phyloP scores from a whole-genome alignment of 1,284 basidiomycete species.

The Melampsora larici-populina region DNA sequence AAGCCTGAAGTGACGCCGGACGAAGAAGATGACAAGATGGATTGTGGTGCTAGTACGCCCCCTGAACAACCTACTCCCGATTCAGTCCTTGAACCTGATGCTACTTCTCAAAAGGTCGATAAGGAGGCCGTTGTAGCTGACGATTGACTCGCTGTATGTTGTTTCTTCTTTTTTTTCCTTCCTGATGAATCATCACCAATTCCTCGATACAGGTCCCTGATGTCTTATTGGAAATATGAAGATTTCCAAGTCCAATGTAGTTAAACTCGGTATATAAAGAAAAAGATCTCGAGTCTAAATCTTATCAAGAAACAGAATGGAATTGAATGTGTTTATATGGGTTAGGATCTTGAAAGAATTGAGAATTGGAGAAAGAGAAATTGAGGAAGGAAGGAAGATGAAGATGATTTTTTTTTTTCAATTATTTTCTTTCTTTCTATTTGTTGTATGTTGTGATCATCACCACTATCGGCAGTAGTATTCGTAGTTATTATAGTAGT shows the following conservation, averaged over 20 bases:
- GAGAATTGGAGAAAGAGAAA: not conserved
- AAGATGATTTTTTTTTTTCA: not conserved
- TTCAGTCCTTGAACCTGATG: not conserved
- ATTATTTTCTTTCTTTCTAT: not conserved
- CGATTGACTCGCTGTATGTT: not conserved
- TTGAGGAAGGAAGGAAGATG: no score
- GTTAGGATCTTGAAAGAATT: not conserved
- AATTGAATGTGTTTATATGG: not conserved
- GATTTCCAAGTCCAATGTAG: not conserved
- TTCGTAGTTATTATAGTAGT: no score
- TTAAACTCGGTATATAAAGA: not conserved
- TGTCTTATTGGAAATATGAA: not conserved
- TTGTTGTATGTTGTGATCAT: constrained; percentile 7
- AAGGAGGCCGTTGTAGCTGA: not conserved
- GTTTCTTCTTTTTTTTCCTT: not conserved
- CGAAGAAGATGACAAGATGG: not conserved
- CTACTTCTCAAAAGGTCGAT: not conserved
- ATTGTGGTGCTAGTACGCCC: not conserved
- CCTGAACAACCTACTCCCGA: constrained; percentile 9
- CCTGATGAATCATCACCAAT: not conserved
- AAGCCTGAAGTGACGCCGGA: not conserved
- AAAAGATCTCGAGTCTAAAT: not conserved
- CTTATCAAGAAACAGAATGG: not conserved
- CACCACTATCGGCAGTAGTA: not conserved
- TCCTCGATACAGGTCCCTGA: not conserved